A percentile compares a stretch with the other conserved stretches of the same genome.
phyloP scores from a whole-genome alignment of 371 early-diverging fungal genomes.

The Rhizomucor miehei region DNA sequence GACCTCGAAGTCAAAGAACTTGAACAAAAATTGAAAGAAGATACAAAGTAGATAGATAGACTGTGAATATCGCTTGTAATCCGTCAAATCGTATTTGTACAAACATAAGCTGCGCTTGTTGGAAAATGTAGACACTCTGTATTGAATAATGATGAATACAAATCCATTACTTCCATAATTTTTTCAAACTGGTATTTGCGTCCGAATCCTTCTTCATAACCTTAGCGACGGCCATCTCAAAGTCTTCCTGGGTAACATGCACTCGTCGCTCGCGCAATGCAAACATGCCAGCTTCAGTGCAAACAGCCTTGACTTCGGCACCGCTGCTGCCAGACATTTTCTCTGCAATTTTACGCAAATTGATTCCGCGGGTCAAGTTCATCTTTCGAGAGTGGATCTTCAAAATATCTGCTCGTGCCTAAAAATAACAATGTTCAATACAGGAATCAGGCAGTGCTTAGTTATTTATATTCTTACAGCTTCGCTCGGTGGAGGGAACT shows the following conservation, averaged over 20 bases:
- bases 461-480: constrained; percentile 25
- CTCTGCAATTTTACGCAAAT: constrained; percentile 98
- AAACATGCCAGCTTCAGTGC: constrained; percentile 99
- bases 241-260: constrained; percentile 99
- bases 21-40: constrained; percentile 24
- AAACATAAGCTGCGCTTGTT: constrained; percentile 2
- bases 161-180: constrained; percentile 89
- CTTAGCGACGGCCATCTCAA: constrained; percentile 99
- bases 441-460: neutral
- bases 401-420: constrained; percentile 98
- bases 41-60: constrained; percentile 10
- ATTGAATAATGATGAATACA: too few relatives aligned
- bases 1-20: constrained; percentile 39
- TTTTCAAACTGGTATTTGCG: constrained; percentile 93
- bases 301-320: constrained; percentile 84
- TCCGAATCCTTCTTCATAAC: constrained; percentile 99
- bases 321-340: constrained; percentile 98
- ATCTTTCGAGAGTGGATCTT: constrained; percentile 99
- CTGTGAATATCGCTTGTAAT: too few relatives aligned
- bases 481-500: constrained; percentile 95
- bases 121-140: too few relatives aligned
- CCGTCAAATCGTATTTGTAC: neutral
- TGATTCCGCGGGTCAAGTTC: constrained; percentile 98
- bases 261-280: constrained; percentile 99
- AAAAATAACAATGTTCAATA: neutral